A percentile compares a stretch with the other conserved stretches of the same genome.
These are phyloP conservation scores for Puccinellia tenuiflora DNA, from an alignment of 176 grass and related monocot genomes.

Conservation along the genomic window DNA sequence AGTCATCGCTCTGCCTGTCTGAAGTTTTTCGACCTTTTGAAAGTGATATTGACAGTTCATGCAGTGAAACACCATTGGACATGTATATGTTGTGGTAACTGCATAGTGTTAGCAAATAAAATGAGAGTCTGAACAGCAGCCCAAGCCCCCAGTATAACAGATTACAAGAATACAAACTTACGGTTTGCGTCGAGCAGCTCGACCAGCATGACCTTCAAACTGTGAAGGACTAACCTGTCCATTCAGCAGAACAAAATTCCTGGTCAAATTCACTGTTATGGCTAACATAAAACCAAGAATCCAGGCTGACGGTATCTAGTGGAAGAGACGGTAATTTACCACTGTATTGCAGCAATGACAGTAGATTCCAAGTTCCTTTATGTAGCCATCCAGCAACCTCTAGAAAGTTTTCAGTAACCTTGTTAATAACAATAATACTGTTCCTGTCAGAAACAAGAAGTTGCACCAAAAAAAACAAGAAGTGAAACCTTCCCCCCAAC, in stretches of 20 bases:
- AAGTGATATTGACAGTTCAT: constrained; percentile 91
- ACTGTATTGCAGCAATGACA: constrained; percentile 81
- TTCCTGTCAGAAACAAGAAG: neutral
- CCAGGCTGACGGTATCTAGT: neutral
- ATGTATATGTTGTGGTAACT: constrained; percentile 99
- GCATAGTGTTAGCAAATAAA: constrained; percentile 18
- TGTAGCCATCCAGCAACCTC: constrained; percentile 91
- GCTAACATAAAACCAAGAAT: neutral
- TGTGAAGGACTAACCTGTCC: constrained; percentile 91
- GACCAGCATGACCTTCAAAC: constrained; percentile 95
- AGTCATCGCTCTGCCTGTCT: constrained; percentile 73
- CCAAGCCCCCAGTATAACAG: neutral
- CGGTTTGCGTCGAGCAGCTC: constrained; percentile 86
- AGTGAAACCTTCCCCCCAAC: constrained; percentile 73
- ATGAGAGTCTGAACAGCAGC: constrained; percentile 8
- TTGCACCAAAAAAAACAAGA: neutral
- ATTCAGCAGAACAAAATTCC: constrained; percentile 28
- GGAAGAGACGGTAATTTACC: constrained; percentile 39
- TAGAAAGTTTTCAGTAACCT: constrained; percentile 31
- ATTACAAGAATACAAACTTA: constrained; percentile 39
- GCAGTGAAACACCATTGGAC: constrained; percentile 92
- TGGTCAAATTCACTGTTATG: constrained; percentile 16
- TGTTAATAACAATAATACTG: constrained; percentile 23
- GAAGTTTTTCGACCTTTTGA: constrained; percentile 61
- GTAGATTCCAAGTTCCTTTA: constrained; percentile 88